These are phyloP conservation scores for Aspergillus haitiensis DNA, from an alignment of 495 filamentous ascomycete species.

Conservation along the genomic window DNA sequence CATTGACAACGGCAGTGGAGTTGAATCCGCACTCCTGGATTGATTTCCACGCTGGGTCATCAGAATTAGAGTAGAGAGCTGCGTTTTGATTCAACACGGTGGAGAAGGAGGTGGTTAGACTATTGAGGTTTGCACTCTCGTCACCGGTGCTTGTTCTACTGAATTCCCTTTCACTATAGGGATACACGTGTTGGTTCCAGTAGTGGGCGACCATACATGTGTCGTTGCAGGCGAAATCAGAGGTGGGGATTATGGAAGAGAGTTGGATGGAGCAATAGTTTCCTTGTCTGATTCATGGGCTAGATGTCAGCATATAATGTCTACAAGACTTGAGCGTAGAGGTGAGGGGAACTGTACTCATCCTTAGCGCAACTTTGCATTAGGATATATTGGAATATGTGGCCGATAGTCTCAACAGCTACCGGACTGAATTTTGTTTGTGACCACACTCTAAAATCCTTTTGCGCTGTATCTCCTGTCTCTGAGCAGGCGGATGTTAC, in stretches of 20 bases:
- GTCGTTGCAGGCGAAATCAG: conserved; percentile 10
- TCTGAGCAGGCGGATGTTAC: conserved; percentile 27
- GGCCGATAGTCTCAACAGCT: conserved; percentile 28
- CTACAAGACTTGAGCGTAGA: no score
- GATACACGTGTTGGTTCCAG: conserved; percentile 15
- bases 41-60: conserved; percentile 1
- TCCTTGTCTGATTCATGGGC: neutral
- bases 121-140: neutral
- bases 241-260: neutral
- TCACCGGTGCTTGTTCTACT: neutral
- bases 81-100: neutral
- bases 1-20: neutral
- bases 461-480: conserved; percentile 29
- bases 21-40: conserved; percentile 6
- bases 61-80: neutral
- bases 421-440: conserved; percentile 4
- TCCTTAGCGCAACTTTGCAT: conserved; percentile 29
- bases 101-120: neutral
- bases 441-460: neutral
- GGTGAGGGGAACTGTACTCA: conserved; percentile 4
- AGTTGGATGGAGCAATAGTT: conserved; percentile 9
- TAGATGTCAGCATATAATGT: neutral
- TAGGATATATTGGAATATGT: conserved; percentile 33
- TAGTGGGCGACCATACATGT: conserved; percentile 12
- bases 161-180: conserved; percentile 14